phyloP scores from a whole-genome alignment of 352 stramenopile genomes.

The Blastocystis hominis region DNA sequence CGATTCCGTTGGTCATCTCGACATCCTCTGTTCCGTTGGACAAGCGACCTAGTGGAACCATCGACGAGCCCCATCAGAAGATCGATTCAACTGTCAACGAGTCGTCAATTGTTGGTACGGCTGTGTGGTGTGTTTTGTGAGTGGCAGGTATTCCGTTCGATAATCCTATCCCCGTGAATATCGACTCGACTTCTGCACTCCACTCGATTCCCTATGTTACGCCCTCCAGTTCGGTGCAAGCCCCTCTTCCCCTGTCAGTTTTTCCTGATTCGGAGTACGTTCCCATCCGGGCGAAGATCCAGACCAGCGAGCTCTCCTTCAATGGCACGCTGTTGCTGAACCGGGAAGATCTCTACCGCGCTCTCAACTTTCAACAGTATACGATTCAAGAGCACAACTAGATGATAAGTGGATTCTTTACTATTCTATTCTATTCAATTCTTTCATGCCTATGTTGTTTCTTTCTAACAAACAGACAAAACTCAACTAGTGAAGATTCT shows the following conservation, averaged over 20 bases:
- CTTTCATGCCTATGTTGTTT: too few species aligned
- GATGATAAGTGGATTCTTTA: too few species aligned
- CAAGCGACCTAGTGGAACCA: not conserved
- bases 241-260: not conserved
- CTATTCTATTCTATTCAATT: too few species aligned
- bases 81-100: not conserved
- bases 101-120: not conserved
- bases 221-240: not conserved
- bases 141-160: not conserved
- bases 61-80: not conserved
- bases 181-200: not conserved
- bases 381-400: not conserved
- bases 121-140: not conserved
- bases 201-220: not conserved
- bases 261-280: not conserved
- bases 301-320: not conserved
- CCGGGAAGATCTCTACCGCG: not conserved
- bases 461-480: constrained; percentile 8
- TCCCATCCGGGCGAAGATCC: not conserved
- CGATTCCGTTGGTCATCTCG: not conserved
- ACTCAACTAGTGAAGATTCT: too few species aligned
- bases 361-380: not conserved
- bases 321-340: constrained; percentile 17
- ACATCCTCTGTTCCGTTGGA: not conserved
- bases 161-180: not conserved